Conservation (phyloP, 139 green algal genomes). For the Diplosphaera chodatii region DNA sequence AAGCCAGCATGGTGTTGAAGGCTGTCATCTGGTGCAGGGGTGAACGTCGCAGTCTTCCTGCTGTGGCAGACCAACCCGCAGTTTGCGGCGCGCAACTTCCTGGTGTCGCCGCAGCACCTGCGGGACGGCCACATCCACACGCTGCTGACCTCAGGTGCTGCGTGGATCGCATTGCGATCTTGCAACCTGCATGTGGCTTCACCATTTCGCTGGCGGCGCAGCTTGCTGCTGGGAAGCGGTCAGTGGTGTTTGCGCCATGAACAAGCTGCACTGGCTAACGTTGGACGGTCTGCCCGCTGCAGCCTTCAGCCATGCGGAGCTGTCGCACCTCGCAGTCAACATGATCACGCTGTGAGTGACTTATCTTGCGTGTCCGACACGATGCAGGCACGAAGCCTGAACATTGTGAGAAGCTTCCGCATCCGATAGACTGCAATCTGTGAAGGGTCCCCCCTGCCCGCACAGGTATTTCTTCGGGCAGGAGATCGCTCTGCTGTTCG, state of each 20-base stretch:
- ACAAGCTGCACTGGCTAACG: no score
- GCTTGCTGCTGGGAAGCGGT: no score
- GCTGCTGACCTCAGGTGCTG: constrained; percentile 3
- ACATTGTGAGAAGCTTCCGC: no score
- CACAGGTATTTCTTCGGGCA: background rate
- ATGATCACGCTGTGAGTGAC: background rate
- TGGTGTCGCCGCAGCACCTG: background rate
- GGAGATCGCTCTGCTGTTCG: background rate
- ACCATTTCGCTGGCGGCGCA: no score
- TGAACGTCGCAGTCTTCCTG: background rate
- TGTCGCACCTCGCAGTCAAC: background rate
- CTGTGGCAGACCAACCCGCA: background rate
- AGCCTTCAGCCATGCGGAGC: background rate
- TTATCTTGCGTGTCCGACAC: background rate
- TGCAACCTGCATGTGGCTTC: no score
- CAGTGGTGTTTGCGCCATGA: no score
- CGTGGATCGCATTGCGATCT: no score
- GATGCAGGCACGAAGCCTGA: no score
- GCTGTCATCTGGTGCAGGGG: background rate
- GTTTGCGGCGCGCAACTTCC: constrained; percentile 3
- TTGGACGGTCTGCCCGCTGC: background rate
- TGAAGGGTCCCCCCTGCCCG: no score
- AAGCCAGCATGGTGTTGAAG: no score
- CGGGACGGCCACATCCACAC: background rate
- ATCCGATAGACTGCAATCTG: no score